Conservation (phyloP, 1,139 yeast species). For the Suhomyces bolitotheri region DNA sequence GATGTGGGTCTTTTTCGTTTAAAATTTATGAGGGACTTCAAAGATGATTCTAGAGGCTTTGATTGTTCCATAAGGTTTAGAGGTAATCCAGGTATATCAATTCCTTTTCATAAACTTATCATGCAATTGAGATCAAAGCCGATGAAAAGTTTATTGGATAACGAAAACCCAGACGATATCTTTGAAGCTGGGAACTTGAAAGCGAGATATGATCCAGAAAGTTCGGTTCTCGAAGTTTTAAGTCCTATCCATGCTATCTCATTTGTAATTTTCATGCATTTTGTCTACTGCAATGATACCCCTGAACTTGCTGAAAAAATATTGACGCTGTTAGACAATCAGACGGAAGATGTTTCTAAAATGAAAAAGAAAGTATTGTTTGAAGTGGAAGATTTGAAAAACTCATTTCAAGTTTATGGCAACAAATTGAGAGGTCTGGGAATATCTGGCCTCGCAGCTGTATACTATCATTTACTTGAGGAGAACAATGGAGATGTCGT, state of each 20-base stretch:
- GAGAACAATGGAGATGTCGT: conserved; percentile 22
- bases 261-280: conserved; percentile 34
- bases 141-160: conserved; percentile 25
- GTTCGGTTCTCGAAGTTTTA: conserved; percentile 18
- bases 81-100: conserved; percentile 18
- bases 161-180: conserved; percentile 17
- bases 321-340: conserved; percentile 2
- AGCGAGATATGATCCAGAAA: conserved; percentile 23
- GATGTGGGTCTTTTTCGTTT: not conserved
- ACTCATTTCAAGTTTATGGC: conserved; percentile 22
- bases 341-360: conserved; percentile 3
- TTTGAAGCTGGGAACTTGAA: conserved; percentile 22
- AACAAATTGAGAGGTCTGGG: conserved; percentile 2
- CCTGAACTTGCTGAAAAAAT: conserved; percentile 8
- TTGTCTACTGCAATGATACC: conserved; percentile 32
- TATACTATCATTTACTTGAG: conserved; percentile 8
- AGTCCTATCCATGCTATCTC: conserved; percentile 27
- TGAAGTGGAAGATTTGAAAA: conserved; percentile 22
- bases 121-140: conserved; percentile 30
- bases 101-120: conserved; percentile 36
- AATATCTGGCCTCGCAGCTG: conserved; percentile 1
- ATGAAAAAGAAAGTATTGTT: conserved; percentile 8
- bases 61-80: conserved; percentile 29
- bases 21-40: not conserved
- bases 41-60: conserved; percentile 15